These are phyloP conservation scores for Jasminum sambac DNA, from an alignment of 257 asterid genomes.

Conservation along the genomic window DNA sequence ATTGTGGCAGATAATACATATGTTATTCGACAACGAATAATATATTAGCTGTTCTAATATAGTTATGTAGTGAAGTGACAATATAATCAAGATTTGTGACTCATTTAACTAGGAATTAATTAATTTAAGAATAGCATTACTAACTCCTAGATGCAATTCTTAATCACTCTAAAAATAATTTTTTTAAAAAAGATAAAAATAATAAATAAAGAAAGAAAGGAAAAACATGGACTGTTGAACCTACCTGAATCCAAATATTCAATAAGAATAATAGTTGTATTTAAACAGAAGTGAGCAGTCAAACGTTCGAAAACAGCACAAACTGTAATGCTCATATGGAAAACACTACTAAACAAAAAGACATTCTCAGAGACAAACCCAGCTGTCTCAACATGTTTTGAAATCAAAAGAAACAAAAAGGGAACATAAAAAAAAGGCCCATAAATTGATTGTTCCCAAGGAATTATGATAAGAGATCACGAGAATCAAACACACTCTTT, in stretches of 20 bases:
- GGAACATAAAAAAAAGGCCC: conserved; percentile 25
- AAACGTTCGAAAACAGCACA: conserved; percentile 29
- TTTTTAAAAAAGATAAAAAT: too few species aligned
- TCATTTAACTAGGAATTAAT: too few species aligned
- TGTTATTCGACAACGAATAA: too few species aligned
- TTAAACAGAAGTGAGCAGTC: not conserved
- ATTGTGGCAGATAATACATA: too few species aligned
- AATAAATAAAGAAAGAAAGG: too few species aligned
- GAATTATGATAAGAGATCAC: conserved; percentile 33
- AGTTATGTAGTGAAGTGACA: too few species aligned
- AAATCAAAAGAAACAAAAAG: conserved; percentile 31
- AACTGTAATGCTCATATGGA: conserved; percentile 42
- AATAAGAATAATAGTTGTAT: not conserved
- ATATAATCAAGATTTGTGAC: too few species aligned
- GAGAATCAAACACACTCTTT: conserved; percentile 17
- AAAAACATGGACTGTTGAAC: not conserved
- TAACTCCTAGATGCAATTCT: too few species aligned
- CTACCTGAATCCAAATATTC: not conserved
- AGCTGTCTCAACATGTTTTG: conserved; percentile 31
- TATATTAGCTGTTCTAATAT: too few species aligned
- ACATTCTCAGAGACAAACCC: conserved; percentile 40
- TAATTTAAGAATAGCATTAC: too few species aligned
- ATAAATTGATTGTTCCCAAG: conserved; percentile 41
- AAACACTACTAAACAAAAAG: conserved; percentile 38
- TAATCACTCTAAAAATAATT: too few species aligned